Percentiles rank a stretch among this genome's conserved stretches.
Evolutionary conservation across 2,329 filamentous ascomycete species (phyloP).

Genomic region (Curvularia hawaiiensis): DNA sequence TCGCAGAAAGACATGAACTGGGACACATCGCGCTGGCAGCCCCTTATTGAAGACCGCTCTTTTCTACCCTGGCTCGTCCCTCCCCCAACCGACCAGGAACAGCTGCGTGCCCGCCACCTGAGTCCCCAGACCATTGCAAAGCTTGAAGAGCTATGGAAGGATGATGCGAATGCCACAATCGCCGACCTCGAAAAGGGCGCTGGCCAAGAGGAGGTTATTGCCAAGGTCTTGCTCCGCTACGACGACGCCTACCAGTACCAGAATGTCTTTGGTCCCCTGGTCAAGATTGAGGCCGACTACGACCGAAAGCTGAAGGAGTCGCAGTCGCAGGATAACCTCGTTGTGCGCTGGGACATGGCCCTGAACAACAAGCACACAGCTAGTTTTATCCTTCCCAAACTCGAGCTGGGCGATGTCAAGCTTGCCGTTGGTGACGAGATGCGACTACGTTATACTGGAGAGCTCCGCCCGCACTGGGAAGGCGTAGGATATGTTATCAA

Average conservation of each 20-base stretch:
- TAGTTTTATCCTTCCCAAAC: conserved; percentile 93
- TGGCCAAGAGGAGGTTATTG: conserved; percentile 92
- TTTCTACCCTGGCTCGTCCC: conserved; percentile 94
- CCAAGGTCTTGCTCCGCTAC: conserved; percentile 89
- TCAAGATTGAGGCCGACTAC: conserved; percentile 99
- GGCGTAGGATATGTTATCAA: conserved; percentile 99
- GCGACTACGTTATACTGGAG: conserved; percentile 94
- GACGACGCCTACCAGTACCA: conserved; percentile 99
- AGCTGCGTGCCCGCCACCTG: conserved; percentile 90
- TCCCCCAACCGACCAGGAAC: conserved; percentile 88
- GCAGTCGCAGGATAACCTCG: conserved; percentile 93
- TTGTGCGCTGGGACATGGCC: conserved; percentile 92
- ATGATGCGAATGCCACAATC: conserved; percentile 86
- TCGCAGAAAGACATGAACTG: conserved; percentile 99
- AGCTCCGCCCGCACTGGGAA: conserved; percentile 91
- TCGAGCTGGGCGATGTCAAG: conserved; percentile 97
- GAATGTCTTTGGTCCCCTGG: conserved; percentile 95
- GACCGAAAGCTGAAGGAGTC: conserved; percentile 99
- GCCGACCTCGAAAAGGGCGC: conserved; percentile 89
- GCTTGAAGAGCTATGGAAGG: conserved; percentile 98
- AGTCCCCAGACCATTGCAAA: conserved; percentile 95
- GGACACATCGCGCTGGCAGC: conserved; percentile 98
- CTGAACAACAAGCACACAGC: conserved; percentile 97
- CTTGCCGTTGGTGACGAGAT: conserved; percentile 98
- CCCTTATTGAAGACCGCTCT: conserved; percentile 93